Conservation (phyloP, 2,329 filamentous ascomycete genomes). For the Colletotrichum chlorophyti region DNA sequence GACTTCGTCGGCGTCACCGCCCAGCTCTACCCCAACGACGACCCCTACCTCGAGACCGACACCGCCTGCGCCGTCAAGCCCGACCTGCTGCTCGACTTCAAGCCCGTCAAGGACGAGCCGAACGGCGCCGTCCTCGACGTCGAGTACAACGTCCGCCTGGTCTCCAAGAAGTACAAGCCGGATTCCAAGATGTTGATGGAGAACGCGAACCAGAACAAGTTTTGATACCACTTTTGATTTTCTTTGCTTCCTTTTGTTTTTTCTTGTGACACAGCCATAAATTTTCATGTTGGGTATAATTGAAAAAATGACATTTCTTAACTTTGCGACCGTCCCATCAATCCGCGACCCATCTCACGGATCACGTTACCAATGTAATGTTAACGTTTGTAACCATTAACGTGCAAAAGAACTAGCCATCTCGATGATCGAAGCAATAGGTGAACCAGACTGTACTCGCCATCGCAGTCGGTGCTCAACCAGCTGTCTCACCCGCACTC, state of each 20-base stretch:
- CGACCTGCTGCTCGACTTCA: slow-evolving; percentile 51
- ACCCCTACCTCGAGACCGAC: slow-evolving; percentile 57
- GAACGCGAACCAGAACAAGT: slow-evolving; percentile 32
- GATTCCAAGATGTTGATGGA: slow-evolving; percentile 30
- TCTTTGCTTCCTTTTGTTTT: neutral
- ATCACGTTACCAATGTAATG: no score
- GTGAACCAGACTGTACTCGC: no score
- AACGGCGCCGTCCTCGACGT: slow-evolving; percentile 39
- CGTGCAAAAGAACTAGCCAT: no score
- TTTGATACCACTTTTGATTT: neutral
- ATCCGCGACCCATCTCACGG: no score
- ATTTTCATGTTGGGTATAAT: neutral
- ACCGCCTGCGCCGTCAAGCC: slow-evolving; percentile 45
- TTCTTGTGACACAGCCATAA: neutral
- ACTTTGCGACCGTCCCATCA: no score
- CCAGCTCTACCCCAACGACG: slow-evolving; percentile 69
- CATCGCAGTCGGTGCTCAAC: no score
- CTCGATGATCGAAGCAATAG: no score
- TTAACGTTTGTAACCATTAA: no score
- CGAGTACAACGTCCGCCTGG: slow-evolving; percentile 37
- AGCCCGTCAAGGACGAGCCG: slow-evolving; percentile 44
- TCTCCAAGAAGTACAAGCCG: slow-evolving; percentile 35
- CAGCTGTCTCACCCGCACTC: neutral
- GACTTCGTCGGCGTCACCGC: slow-evolving; percentile 70
- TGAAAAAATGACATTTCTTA: no score